phyloP scores from a whole-genome alignment of 2,329 filamentous ascomycete genomes.

The Apiospora saccharicola region DNA sequence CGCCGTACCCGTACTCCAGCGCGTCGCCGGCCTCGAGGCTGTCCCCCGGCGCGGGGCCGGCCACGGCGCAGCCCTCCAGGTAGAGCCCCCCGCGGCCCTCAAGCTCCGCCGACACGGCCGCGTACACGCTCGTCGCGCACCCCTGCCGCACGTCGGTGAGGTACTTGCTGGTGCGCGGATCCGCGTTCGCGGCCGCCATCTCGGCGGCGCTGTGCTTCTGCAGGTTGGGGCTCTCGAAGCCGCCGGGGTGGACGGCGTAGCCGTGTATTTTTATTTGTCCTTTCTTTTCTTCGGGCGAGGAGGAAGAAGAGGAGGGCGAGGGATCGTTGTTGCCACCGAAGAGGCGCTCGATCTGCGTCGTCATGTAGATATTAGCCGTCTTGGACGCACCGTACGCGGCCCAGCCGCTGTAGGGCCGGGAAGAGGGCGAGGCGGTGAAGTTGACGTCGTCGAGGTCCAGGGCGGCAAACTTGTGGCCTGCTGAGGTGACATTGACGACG shows the following conservation, averaged over 20 bases:
- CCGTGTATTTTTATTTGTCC: constrained; percentile 47
- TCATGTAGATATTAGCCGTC: constrained; percentile 49
- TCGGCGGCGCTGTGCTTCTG: constrained; percentile 36
- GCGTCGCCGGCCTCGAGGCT: constrained; percentile 28
- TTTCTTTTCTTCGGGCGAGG: background rate
- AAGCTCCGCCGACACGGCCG: constrained; percentile 47
- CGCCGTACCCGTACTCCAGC: constrained; percentile 36
- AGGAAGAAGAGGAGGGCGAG: background rate
- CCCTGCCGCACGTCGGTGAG: constrained; percentile 49
- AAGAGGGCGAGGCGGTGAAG: constrained; percentile 29
- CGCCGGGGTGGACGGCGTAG: constrained; percentile 53
- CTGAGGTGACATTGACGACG: constrained; percentile 30
- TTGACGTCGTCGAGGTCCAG: constrained; percentile 31
- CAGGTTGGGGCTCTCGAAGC: constrained; percentile 46
- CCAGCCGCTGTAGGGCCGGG: constrained; percentile 42
- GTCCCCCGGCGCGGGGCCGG: constrained; percentile 40
- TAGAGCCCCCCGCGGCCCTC: constrained; percentile 52
- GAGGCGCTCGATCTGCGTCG: constrained; percentile 55
- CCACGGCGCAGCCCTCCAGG: constrained; percentile 48
- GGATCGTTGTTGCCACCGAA: constrained; percentile 41
- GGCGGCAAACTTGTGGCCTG: constrained; percentile 23
- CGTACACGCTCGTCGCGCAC: constrained; percentile 53
- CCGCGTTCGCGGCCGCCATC: constrained; percentile 29
- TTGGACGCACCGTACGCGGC: constrained; percentile 52
- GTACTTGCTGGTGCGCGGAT: constrained; percentile 30